These are phyloP conservation scores for Aspergillus campestris DNA, from an alignment of 495 filamentous ascomycete genomes.

Conservation along the genomic window DNA sequence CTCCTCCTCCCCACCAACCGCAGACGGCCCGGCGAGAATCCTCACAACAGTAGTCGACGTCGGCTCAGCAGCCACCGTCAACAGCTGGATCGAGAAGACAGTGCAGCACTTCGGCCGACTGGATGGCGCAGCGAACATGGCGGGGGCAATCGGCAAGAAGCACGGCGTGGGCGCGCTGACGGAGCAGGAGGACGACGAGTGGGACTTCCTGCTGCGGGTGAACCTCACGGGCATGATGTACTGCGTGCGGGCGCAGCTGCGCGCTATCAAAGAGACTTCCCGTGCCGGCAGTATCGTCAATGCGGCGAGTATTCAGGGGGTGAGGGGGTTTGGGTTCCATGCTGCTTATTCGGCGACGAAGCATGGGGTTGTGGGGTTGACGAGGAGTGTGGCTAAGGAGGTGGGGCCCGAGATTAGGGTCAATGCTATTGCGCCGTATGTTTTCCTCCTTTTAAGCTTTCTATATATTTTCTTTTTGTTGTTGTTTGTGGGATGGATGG, in stretches of 20 bases:
- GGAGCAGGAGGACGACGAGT: constrained; percentile 40
- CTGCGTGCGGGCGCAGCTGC: constrained; percentile 47
- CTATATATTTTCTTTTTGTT: background rate
- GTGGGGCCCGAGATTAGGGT: constrained; percentile 48
- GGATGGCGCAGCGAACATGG: constrained; percentile 52
- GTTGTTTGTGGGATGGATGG: background rate
- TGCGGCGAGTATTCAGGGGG: constrained; percentile 45
- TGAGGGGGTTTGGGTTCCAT: constrained; percentile 39
- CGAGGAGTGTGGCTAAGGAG: constrained; percentile 49
- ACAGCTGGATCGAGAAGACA: constrained; percentile 38
- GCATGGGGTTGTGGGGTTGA: constrained; percentile 52
- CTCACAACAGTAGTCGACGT: constrained; percentile 36
- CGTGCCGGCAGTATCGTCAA: constrained; percentile 49
- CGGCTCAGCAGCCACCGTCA: constrained; percentile 26
- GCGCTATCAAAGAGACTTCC: constrained; percentile 31
- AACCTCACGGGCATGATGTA: constrained; percentile 52
- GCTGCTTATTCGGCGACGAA: constrained; percentile 50
- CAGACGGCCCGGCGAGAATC: constrained; percentile 4
- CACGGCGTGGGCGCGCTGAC: constrained; percentile 24
- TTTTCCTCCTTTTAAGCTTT: background rate
- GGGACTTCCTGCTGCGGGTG: constrained; percentile 44
- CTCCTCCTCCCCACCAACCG: no score
- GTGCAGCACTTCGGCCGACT: constrained; percentile 36
- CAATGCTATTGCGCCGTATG: constrained; percentile 49
- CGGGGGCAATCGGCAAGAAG: constrained; percentile 38